Conservation (phyloP, 768 basidiomycete genomes). For the Leccinellum albellum region DNA sequence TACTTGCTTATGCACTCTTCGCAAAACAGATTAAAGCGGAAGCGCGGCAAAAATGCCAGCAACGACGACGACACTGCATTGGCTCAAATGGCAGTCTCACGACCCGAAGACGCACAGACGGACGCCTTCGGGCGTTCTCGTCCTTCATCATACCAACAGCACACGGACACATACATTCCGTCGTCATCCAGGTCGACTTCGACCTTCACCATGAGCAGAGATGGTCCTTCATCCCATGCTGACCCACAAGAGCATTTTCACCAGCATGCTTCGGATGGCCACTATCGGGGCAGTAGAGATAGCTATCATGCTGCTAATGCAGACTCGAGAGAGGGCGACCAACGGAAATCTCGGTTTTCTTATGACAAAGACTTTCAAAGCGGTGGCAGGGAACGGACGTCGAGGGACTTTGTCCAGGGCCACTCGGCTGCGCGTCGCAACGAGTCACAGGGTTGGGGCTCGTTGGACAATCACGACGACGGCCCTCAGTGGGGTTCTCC, state of each 20-base stretch:
- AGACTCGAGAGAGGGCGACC: conserved; percentile 43
- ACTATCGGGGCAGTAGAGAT: conserved; percentile 49
- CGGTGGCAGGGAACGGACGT: conserved; percentile 44
- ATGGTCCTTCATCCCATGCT: conserved; percentile 47
- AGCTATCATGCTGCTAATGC: conserved; percentile 37
- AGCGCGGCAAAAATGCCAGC: conserved; percentile 48
- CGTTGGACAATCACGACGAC: conserved; percentile 40
- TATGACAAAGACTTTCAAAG: conserved; percentile 41
- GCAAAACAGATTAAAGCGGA: conserved; percentile 45
- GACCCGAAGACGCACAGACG: conserved; percentile 48
- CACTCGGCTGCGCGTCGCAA: conserved; percentile 43
- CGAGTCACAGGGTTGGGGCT: conserved; percentile 43
- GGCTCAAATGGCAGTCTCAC: conserved; percentile 40
- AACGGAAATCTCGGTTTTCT: conserved; percentile 40
- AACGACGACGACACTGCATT: conserved; percentile 43
- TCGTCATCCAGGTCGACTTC: conserved; percentile 42
- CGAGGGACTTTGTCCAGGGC: conserved; percentile 44
- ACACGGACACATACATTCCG: conserved; percentile 44
- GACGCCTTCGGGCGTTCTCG: conserved; percentile 54
- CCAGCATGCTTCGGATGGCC: conserved; percentile 43
- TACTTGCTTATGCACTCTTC: conserved; percentile 35
- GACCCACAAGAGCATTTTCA: conserved; percentile 43
- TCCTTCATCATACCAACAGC: conserved; percentile 37
- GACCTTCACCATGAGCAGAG: conserved; percentile 47
- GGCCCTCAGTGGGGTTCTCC: conserved; percentile 42